Evolutionary conservation across 495 filamentous ascomycete species (phyloP).

Genomic region (Delitschia confertaspora): DNA sequence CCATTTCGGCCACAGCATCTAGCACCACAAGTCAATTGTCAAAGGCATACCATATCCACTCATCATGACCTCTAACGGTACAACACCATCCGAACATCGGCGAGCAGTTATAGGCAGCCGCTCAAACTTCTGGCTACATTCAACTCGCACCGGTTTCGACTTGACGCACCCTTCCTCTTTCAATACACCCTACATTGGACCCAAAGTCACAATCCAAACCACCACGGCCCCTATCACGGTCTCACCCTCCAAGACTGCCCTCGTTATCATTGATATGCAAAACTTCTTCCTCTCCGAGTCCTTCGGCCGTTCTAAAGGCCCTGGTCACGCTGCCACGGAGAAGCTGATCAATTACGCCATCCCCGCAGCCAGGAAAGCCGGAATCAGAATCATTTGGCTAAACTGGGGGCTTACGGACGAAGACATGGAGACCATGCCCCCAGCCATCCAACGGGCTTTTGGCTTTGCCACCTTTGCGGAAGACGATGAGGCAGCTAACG

Average conservation of each 20-base stretch:
- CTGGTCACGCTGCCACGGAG: constrained; percentile 29
- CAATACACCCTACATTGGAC: constrained; percentile 4
- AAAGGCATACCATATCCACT: not conserved
- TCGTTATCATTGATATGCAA: constrained; percentile 54
- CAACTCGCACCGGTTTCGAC: constrained; percentile 28
- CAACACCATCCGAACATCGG: constrained; percentile 4
- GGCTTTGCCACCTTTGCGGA: constrained; percentile 32
- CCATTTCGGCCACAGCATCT: no score
- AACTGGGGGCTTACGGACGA: constrained; percentile 52
- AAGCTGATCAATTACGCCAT: constrained; percentile 35
- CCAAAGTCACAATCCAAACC: constrained; percentile 21
- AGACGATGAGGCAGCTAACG: constrained; percentile 15
- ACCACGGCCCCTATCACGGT: constrained; percentile 35
- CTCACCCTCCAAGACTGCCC: constrained; percentile 38
- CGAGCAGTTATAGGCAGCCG: constrained; percentile 27
- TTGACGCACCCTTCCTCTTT: constrained; percentile 22
- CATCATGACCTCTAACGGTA: no score
- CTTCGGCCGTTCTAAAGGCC: constrained; percentile 31
- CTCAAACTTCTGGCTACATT: constrained; percentile 31
- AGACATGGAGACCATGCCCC: constrained; percentile 45
- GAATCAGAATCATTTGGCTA: constrained; percentile 49
- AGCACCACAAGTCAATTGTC: not conserved
- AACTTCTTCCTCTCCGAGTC: constrained; percentile 50
- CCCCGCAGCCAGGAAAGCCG: constrained; percentile 40
- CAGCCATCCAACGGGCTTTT: constrained; percentile 42